Base-by-base conservation (phyloP, 495 filamentous ascomycete species). In the Podospora australis region DNA sequence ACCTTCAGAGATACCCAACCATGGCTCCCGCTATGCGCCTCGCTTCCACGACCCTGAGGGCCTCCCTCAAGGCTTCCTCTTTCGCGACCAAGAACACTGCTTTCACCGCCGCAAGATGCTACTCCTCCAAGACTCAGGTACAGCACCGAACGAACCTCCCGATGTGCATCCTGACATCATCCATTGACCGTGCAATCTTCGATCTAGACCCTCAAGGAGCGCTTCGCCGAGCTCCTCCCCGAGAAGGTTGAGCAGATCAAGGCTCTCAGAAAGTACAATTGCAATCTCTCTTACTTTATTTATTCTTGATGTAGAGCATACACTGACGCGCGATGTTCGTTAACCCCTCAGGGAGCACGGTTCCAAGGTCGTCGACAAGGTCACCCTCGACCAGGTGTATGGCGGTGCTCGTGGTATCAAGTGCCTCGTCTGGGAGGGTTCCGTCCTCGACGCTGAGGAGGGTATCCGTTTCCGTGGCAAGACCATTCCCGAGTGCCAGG, bases 381-480 rank as follows among this genome's bases (percentile, higher is more conserved):
- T 99, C 66, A 99, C 94, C 49, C 83, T 99, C 60, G 92, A 97
- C 77, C 94, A 99, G 74, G 92, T 92, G 60, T 97, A 97, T 68
- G 92, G 92, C 75, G 92, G 92, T 81, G 94, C 94, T 59, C 89
- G 94, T 77, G 94, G 92, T 54, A 94, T 98, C 72, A 98, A 97
- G 77, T 87, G 84, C 57, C 82, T 98, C 46, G 92, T 97, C 47
- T 97, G 92, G 92, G 92, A 98, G 81, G 92, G 92, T 53, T 98
- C 92, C 55, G 94, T 98, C 61, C 84, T 98, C 50, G 92, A 98
- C 72, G 80, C 89, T 35, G 90, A 98, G 78, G 91, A 98, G 78
- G 92, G 92, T 73, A 98, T 98, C 72, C 88, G 94, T 54, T 98
- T 98, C 80, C 82, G 94, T 68, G 92, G 94, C 71, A 88, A 86